Conservation (phyloP, 805 yeast species). For the Candida ficus region DNA sequence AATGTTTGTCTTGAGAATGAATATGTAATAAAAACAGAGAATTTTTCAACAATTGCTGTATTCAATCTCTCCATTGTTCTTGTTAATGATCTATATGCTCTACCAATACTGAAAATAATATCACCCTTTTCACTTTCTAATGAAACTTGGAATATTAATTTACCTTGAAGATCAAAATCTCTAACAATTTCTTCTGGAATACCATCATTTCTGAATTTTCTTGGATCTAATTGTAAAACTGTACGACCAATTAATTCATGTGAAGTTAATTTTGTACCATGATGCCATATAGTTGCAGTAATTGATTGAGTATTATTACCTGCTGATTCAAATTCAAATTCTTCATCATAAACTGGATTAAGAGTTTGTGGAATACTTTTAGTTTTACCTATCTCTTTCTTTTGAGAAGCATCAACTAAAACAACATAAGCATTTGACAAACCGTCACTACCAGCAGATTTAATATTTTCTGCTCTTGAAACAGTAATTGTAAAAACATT, state of each 20-base stretch:
- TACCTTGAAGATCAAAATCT: slow-evolving; percentile 62
- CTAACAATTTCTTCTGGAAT: slow-evolving; percentile 54
- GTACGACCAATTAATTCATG: slow-evolving; percentile 67
- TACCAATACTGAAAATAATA: slow-evolving; percentile 75
- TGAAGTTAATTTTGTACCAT: slow-evolving; percentile 37
- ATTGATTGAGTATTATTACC: slow-evolving; percentile 41
- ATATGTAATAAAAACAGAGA: slow-evolving; percentile 55
- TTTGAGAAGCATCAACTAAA: slow-evolving; percentile 48
- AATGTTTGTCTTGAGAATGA: slow-evolving; percentile 55
- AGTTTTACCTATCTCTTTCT: slow-evolving; percentile 63
- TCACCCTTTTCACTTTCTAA: slow-evolving; percentile 78
- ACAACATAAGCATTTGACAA: slow-evolving; percentile 56
- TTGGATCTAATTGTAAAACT: slow-evolving; percentile 54
- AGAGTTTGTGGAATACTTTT: slow-evolving; percentile 53
- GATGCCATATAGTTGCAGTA: slow-evolving; percentile 69
- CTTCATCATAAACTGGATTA: slow-evolving; percentile 85
- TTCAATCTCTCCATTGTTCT: slow-evolving; percentile 65
- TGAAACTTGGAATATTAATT: slow-evolving; percentile 58
- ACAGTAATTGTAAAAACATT: slow-evolving; percentile 62
- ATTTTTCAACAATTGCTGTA: slow-evolving; percentile 66
- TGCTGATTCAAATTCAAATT: slow-evolving; percentile 51
- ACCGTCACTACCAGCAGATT: slow-evolving; percentile 41
- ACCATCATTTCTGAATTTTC: slow-evolving; percentile 60
- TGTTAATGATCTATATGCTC: slow-evolving; percentile 59
- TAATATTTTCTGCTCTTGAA: slow-evolving; percentile 57